Base-by-base conservation (phyloP, 1,284 basidiomycete species). In the Mycena sp. region DNA sequence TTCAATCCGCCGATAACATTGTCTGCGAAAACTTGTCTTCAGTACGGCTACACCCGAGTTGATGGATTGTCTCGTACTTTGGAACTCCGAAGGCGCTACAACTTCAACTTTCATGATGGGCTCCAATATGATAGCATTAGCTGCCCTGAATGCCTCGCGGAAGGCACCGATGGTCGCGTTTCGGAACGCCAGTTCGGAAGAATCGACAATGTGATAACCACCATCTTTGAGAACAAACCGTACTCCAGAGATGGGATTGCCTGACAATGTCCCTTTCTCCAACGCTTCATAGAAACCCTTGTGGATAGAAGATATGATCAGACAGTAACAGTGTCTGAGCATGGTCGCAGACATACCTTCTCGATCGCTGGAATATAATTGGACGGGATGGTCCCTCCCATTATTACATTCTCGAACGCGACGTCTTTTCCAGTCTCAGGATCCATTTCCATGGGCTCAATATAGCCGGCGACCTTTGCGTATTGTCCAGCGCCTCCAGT, bases 31-130 rank as follows among this genome's bases (percentile, higher is more conserved):
- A n/a, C n/a, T n/a, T n/a, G n/a, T n/a, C n/a, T n/a, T n/a, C n/a
- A n/a, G n/a, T n/a, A n/a, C n/a, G n/a, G n/a, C n/a, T n/a, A n/a
- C n/a, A n/a, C n/a, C n/a, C n/a, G n/a, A n/a, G n/a, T n/a, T n/a
- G n/a, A n/a, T 40, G 32, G 29, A 50, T 40, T 30, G 48, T 6
- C 28, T 80, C 85, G n/a, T n/a, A 85, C 96, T 97, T 77, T 99
- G 98, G 86, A 98, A 99, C 76, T 99, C 98, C 40, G 89, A 85
- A 2, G 98, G 98, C 0, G 97, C 96, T 44, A 98, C 91, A 23
- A 99, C 94, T 75, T 99, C 98, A 51, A 99, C 98, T 16, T 89
- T 94, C 98, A 99, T 99, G 78, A 98, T 92, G 23, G 98, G 98
- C 76, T 99, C 98, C 38, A 99, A 83, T 62, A 99, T 92, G 60